These are phyloP conservation scores for Microcos paniculata DNA, from an alignment of 345 rosid genomes.

Conservation along the genomic window DNA sequence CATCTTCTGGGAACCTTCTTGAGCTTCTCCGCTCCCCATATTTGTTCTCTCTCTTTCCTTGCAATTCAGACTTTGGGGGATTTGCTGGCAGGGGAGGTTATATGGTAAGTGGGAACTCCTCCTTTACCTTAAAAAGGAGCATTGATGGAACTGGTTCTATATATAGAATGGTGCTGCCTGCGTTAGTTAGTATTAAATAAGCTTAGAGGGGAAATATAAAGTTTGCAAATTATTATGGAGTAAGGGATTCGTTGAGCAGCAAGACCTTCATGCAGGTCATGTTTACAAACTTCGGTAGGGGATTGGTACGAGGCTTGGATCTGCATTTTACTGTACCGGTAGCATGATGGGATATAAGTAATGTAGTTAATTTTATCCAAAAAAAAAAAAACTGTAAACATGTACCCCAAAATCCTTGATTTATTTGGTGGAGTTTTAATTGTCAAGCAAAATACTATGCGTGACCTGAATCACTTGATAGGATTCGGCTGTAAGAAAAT, in stretches of 20 bases:
- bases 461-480: not conserved
- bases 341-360: not conserved
- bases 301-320: conserved; percentile 2
- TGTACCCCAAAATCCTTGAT: not conserved
- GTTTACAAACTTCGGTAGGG: not conserved
- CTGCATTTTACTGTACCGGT: not conserved
- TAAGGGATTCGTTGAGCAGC: conserved; percentile 8
- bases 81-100: not conserved
- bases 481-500: not conserved
- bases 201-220: not conserved
- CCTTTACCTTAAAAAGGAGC: conserved; percentile 21
- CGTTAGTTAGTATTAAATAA: not conserved
- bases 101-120: not conserved
- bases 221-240: not conserved
- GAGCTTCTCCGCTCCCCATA: conserved; percentile 54
- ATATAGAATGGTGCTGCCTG: conserved; percentile 27
- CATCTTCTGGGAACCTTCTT: conserved; percentile 30
- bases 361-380: too few species aligned
- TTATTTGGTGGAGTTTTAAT: not conserved
- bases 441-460: not conserved
- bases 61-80: not conserved
- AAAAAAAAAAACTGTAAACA: not conserved
- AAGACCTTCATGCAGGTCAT: not conserved
- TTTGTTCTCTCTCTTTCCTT: conserved; percentile 14
- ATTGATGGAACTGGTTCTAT: conserved; percentile 8